Percentiles rank a stretch among this genome's conserved stretches.
Evolutionary conservation across 106 monocot genomes (phyloP).

Genomic region (Cymbidium sinense): DNA sequence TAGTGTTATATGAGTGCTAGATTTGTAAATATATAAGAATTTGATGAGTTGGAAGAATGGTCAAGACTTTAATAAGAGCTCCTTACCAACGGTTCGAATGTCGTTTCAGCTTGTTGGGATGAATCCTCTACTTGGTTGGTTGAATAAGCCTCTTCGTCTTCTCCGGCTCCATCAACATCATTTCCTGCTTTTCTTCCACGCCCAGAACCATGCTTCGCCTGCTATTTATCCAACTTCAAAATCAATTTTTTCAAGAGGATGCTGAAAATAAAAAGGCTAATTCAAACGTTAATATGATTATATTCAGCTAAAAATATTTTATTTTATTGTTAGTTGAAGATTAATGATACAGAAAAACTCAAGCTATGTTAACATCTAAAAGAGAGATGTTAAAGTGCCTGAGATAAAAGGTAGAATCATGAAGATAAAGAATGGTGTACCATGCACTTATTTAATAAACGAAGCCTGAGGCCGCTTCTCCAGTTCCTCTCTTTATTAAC

Average conservation of each 20-base stretch:
- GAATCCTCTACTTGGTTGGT: conserved; percentile 43
- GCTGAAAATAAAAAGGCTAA: background rate
- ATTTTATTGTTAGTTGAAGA: too few species aligned
- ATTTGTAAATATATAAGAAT: too few species aligned
- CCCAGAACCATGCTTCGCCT: conserved; percentile 32
- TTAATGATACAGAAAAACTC: too few species aligned
- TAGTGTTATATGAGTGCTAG: too few species aligned
- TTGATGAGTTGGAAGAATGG: too few species aligned
- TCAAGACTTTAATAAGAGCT: background rate
- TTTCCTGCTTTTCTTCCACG: conserved; percentile 43
- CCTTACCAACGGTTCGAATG: conserved; percentile 37
- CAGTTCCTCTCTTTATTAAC: conserved; percentile 87
- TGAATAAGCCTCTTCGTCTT: conserved; percentile 48
- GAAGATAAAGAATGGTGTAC: conserved; percentile 20
- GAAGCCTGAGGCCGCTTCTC: conserved; percentile 94
- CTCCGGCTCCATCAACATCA: conserved; percentile 63
- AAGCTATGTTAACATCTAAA: too few species aligned
- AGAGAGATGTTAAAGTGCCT: too few species aligned
- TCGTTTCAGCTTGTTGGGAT: conserved; percentile 28
- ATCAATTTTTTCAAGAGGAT: background rate
- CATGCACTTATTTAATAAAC: conserved; percentile 68
- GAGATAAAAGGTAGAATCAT: too few species aligned
- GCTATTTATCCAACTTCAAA: background rate
- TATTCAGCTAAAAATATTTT: too few species aligned
- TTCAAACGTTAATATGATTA: too few species aligned